These are phyloP conservation scores for Mimosa bimucronata DNA, from an alignment of 306 rosid species.

Conservation along the genomic window DNA sequence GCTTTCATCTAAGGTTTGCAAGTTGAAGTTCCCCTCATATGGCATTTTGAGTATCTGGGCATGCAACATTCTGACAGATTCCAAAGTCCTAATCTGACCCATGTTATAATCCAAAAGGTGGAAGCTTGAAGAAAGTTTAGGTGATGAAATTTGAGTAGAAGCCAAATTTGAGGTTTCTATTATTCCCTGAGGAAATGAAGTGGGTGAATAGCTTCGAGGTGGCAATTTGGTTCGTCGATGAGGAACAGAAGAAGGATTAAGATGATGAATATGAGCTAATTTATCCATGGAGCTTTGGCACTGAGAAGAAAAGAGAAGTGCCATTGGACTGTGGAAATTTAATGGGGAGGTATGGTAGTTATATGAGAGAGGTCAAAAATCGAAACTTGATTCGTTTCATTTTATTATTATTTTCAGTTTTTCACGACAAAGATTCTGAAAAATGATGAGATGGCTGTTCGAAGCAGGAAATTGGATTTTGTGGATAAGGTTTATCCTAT, in stretches of 20 bases:
- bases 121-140: constrained; percentile 34
- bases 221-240: constrained; percentile 38
- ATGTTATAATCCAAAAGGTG: constrained; percentile 38
- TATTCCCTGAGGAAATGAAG: constrained; percentile 43
- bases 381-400: background rate
- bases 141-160: constrained; percentile 42
- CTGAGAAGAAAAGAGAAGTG: constrained; percentile 32
- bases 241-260: constrained; percentile 43
- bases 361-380: constrained; percentile 3
- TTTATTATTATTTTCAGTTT: background rate
- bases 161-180: constrained; percentile 28
- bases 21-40: constrained; percentile 37
- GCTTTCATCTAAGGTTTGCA: constrained; percentile 40
- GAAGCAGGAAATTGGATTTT: constrained; percentile 7
- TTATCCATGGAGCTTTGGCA: constrained; percentile 51
- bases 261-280: constrained; percentile 41
- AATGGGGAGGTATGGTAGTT: background rate
- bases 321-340: constrained; percentile 16
- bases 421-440: constrained; percentile 4
- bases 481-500: constrained; percentile 54
- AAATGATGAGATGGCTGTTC: background rate
- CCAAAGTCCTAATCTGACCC: constrained; percentile 46
- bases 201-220: constrained; percentile 33
- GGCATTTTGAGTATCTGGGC: constrained; percentile 61
- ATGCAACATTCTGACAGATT: constrained; percentile 55